These are phyloP conservation scores for Obelidium mucronatum DNA, from an alignment of 192 early-diverging fungal species.

Conservation along the genomic window DNA sequence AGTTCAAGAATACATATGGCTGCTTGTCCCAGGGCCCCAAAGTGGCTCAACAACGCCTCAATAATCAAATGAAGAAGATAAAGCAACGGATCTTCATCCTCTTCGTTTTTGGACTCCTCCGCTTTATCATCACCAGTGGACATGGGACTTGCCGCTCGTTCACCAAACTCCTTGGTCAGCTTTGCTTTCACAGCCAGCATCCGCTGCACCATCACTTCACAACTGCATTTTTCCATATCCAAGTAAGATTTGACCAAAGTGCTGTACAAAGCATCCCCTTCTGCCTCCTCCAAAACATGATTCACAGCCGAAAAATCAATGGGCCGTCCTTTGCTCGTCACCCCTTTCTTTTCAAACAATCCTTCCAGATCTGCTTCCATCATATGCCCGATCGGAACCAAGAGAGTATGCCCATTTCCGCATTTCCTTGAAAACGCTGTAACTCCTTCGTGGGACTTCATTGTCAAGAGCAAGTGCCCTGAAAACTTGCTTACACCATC, in stretches of 20 bases:
- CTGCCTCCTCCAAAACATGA: not conserved
- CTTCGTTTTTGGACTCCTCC: not conserved
- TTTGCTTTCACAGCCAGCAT: not conserved
- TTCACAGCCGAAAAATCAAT: not conserved
- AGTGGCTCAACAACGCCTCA: not conserved
- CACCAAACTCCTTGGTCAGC: not conserved
- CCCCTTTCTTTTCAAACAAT: conserved; percentile 12
- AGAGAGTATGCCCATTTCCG: not conserved
- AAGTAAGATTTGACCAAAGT: not conserved
- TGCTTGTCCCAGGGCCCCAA: conserved; percentile 4
- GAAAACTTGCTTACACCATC: not conserved
- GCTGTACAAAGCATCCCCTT: not conserved
- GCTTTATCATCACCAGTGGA: not conserved
- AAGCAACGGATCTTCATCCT: not conserved
- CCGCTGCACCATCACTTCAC: not conserved
- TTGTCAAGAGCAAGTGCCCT: conserved; percentile 18
- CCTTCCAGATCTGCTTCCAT: not conserved
- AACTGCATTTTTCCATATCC: not conserved
- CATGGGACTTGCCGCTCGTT: not conserved
- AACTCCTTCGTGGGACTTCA: not conserved
- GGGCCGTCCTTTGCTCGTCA: not conserved
- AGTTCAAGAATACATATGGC: conserved; percentile 1
- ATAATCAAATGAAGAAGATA: not conserved
- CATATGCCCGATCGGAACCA: conserved; percentile 5
- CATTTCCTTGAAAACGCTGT: not conserved